A percentile compares a stretch with the other conserved stretches of the same genome.
phyloP scores from a whole-genome alignment of 345 rosid genomes.

The Tarenaya hassleriana region DNA sequence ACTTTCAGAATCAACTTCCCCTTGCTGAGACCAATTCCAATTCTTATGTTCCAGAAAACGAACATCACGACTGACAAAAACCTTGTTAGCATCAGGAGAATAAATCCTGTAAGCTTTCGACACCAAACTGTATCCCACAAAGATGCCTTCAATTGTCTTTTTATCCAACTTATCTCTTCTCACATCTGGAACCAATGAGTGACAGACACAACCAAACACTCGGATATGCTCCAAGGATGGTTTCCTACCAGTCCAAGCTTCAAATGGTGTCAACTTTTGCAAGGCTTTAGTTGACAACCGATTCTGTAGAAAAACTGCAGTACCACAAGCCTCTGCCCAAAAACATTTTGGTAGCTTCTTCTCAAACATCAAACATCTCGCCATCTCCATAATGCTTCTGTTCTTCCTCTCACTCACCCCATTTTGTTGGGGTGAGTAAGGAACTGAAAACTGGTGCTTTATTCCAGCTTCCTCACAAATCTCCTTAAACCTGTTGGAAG shows the following conservation, averaged over 20 bases:
- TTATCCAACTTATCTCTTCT: too few species aligned
- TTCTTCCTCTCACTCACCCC: background rate
- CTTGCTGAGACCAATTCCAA: too few species aligned
- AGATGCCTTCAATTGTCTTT: too few species aligned
- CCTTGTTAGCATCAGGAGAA: too few species aligned
- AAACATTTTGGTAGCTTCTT: background rate
- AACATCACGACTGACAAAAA: too few species aligned
- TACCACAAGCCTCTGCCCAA: background rate
- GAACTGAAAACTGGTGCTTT: conserved; percentile 10
- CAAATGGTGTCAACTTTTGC: conserved; percentile 2
- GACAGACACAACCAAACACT: too few species aligned
- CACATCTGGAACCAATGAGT: too few species aligned
- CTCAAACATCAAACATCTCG: conserved; percentile 4
- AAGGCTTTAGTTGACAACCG: background rate
- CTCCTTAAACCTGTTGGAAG: conserved; percentile 9
- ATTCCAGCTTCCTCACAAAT: conserved; percentile 14
- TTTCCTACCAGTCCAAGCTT: conserved; percentile 8
- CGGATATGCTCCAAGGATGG: too few species aligned
- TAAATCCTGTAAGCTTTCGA: too few species aligned
- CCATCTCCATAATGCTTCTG: background rate
- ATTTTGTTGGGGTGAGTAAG: background rate
- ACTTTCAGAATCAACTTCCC: too few species aligned
- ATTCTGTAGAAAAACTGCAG: background rate
- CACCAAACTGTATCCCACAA: too few species aligned
- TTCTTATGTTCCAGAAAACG: too few species aligned